phyloP scores from a whole-genome alignment of 2,329 filamentous ascomycete species.

The Fusarium sororula region DNA sequence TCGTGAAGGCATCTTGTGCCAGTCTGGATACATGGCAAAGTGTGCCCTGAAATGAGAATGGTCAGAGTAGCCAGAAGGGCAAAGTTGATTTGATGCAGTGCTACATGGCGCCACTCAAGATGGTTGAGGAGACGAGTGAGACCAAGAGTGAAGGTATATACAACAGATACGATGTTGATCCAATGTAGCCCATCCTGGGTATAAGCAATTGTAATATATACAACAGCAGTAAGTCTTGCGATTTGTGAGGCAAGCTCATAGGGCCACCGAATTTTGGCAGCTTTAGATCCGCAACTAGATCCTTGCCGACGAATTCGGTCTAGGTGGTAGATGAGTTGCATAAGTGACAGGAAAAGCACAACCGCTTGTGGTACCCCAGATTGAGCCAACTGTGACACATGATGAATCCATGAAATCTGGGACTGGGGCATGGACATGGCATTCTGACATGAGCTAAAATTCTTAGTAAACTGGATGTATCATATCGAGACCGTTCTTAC shows the following conservation, averaged over 20 bases:
- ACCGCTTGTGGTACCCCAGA: slow-evolving; percentile 53
- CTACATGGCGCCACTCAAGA: slow-evolving; percentile 56
- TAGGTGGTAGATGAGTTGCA: slow-evolving; percentile 48
- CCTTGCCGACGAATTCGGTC: slow-evolving; percentile 45
- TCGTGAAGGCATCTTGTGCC: slow-evolving; percentile 44
- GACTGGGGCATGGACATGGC: slow-evolving; percentile 27
- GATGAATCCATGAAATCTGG: slow-evolving; percentile 50
- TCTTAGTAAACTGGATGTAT: neutral
- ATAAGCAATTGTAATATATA: slow-evolving; percentile 51
- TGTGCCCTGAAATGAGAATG: slow-evolving; percentile 49
- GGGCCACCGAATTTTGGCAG: slow-evolving; percentile 51
- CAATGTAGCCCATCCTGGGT: slow-evolving; percentile 47
- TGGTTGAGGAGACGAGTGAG: slow-evolving; percentile 53
- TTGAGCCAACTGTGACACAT: slow-evolving; percentile 51
- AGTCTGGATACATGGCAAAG: slow-evolving; percentile 56
- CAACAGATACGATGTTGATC: slow-evolving; percentile 49
- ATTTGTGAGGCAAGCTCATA: slow-evolving; percentile 57
- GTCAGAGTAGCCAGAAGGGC: slow-evolving; percentile 51
- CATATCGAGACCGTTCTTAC: slow-evolving; percentile 23
- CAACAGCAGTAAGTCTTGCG: slow-evolving; percentile 51
- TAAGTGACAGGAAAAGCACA: slow-evolving; percentile 49
- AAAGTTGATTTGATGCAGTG: slow-evolving; percentile 60
- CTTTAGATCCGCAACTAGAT: slow-evolving; percentile 42
- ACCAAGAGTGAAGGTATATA: slow-evolving; percentile 56
- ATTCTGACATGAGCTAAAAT: slow-evolving; percentile 20